Evolutionary conservation across 495 filamentous ascomycete species (phyloP).

Genomic region (Massariosphaeria phaeospora): DNA sequence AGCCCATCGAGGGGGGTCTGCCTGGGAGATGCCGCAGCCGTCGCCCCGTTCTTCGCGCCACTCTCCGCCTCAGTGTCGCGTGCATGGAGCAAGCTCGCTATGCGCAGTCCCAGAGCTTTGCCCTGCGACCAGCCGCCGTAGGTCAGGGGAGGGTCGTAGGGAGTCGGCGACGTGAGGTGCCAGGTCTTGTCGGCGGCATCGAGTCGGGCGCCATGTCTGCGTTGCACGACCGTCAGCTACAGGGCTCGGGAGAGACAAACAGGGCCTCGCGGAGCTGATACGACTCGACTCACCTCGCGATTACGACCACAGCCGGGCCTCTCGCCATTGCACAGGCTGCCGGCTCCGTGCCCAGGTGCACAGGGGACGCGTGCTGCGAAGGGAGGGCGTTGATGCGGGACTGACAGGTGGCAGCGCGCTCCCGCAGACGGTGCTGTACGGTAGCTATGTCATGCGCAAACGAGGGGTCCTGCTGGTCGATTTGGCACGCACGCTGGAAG

Average conservation of each 20-base stretch:
- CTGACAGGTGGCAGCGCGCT: no score
- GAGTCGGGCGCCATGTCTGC: conserved; percentile 83
- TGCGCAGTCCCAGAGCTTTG: conserved; percentile 70
- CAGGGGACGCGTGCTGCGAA: not conserved
- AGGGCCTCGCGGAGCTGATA: not conserved
- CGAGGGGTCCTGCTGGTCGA: no score
- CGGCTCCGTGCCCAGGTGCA: no score
- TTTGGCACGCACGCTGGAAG: no score
- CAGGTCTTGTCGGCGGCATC: conserved; percentile 91
- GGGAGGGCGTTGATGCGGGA: not conserved
- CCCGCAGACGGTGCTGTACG: no score
- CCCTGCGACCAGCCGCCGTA: conserved; percentile 91
- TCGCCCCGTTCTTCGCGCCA: conserved; percentile 10
- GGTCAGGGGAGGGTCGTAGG: conserved; percentile 92
- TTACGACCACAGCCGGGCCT: conserved; percentile 65
- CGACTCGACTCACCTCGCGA: conserved; percentile 61
- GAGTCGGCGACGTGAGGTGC: conserved; percentile 90
- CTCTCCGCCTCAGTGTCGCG: conserved; percentile 37
- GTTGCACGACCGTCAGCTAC: conserved; percentile 1
- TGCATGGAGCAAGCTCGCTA: conserved; percentile 63
- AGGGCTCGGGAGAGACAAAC: not conserved
- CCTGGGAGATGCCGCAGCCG: conserved; percentile 8
- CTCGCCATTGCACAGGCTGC: conserved; percentile 11
- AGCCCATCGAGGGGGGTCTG: conserved; percentile 8
- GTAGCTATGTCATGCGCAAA: no score